Evolutionary conservation across 2,329 filamentous ascomycete genomes (phyloP).

Genomic region (Shiraia bambusicola): DNA sequence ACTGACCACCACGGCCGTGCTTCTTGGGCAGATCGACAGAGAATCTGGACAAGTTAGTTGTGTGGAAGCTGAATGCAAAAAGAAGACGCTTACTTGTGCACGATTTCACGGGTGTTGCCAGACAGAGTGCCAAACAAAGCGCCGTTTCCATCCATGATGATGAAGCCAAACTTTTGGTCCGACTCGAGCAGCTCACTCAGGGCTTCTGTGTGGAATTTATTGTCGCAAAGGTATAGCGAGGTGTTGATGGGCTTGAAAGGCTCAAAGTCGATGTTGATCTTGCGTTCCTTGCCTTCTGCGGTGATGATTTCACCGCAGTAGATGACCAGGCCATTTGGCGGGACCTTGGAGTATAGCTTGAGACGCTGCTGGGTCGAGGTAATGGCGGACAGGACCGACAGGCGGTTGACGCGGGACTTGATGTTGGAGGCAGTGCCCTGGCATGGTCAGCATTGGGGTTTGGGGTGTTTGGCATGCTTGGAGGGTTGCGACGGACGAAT

Average conservation of each 20-base stretch:
- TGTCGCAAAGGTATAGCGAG: conserved; percentile 98
- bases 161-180: conserved; percentile 99
- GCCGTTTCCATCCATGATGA: conserved; percentile 99
- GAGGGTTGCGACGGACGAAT: conserved; percentile 66
- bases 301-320: conserved; percentile 99
- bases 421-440: conserved; percentile 98
- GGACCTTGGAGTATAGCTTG: conserved; percentile 98
- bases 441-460: conserved; percentile 10
- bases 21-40: conserved; percentile 99
- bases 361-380: conserved; percentile 98
- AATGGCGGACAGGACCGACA: conserved; percentile 96
- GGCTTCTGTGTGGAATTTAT: conserved; percentile 99
- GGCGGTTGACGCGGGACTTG: conserved; percentile 98
- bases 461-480: not conserved
- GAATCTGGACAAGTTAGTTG: conserved; percentile 53
- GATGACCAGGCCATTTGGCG: conserved; percentile 93
- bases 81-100: conserved; percentile 67
- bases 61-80: not conserved
- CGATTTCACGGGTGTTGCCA: conserved; percentile 92
- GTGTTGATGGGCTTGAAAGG: conserved; percentile 99
- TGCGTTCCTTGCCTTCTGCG: conserved; percentile 95
- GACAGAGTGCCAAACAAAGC: conserved; percentile 95
- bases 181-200: conserved; percentile 96
- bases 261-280: conserved; percentile 99
- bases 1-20: conserved; percentile 99